Evolutionary conservation across 495 filamentous ascomycete genomes (phyloP), one percentile per base, ranked within the genome.

Genomic region (Pyronema domesticum): DNA sequence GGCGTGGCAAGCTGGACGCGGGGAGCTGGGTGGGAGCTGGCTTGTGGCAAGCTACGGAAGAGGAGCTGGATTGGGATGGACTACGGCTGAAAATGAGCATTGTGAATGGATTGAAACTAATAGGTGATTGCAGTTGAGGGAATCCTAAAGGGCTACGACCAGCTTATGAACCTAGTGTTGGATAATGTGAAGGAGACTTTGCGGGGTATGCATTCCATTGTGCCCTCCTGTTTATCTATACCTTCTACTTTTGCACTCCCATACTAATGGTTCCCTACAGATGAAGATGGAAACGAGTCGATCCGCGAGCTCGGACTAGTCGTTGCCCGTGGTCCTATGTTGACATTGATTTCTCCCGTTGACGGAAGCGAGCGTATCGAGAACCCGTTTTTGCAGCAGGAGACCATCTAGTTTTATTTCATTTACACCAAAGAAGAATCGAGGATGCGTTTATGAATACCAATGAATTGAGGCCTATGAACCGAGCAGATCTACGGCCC

Each of bases 121-220:
- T 34, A 18, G 19, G 48, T 14, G 50, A 43, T 53, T 30, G 23
- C 23, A 95, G 91, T 95, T 8, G 80, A 76, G 9, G 91, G 91
- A 46, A 82, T 76, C 5, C 76, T 98, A 8, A 98, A 96, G 65
- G 91, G 91, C 46, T 95, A 86, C 61, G 91, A 98, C 62, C 88
- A 89, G 60, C 73, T 98, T 37, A 95, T 96, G 89, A 98, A 96
- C 68, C 72, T 98, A 52, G 91, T 98, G 17, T 73, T 98, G 49
- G 93, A 96, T 62, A 85, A 96, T 51, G 89, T 91, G 17, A 80
- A 93, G 69, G 91, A 98, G 67, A 72, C 80, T 18, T 76, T 94
- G 69, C 75, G 84, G 72, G 89, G 89, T 94, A 61, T 57, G 74
- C 60, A 23, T 17, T 42, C 18, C 50, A n/a, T 10, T 39, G 14